Conservation (phyloP, 352 stramenopile genomes). For the Blastocystis sp. region DNA sequence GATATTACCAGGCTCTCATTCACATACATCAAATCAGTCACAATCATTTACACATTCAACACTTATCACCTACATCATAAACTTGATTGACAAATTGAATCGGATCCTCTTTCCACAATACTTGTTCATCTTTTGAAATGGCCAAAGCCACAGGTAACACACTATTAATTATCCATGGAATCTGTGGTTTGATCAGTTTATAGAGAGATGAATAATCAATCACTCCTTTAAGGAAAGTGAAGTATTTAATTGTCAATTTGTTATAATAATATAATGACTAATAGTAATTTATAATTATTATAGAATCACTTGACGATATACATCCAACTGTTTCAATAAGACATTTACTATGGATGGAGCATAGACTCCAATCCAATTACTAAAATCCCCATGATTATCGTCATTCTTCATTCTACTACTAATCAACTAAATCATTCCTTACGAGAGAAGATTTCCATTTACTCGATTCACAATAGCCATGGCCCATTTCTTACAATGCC, state of each 20-base stretch:
- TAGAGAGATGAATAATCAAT: slow-evolving; percentile 12
- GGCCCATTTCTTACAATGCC: slow-evolving; percentile 48
- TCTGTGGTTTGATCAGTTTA: neutral
- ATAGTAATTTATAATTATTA: neutral
- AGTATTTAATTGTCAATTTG: slow-evolving; percentile 34
- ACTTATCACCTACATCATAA: neutral
- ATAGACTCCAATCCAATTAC: neutral
- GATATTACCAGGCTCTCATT: too few relatives aligned
- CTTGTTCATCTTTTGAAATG: slow-evolving; percentile 1
- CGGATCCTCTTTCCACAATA: slow-evolving; percentile 39
- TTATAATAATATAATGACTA: slow-evolving; percentile 30
- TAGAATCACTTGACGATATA: neutral
- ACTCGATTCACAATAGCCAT: neutral
- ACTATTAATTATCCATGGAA: slow-evolving; percentile 29
- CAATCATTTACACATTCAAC: neutral
- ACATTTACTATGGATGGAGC: neutral
- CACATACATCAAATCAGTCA: too few relatives aligned
- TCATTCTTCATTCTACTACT: slow-evolving; percentile 38
- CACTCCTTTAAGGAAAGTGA: slow-evolving; percentile 24
- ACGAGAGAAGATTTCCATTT: slow-evolving; percentile 36
- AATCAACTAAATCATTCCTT: neutral
- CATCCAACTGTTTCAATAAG: slow-evolving; percentile 14
- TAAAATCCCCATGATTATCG: neutral
- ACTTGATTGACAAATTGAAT: slow-evolving; percentile 52
- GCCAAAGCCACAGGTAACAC: slow-evolving; percentile 34